Evolutionary conservation across 2,329 filamentous ascomycete species (phyloP), one percentile per base, ranked within the genome.

Genomic region (Karstenula rhodostoma): DNA sequence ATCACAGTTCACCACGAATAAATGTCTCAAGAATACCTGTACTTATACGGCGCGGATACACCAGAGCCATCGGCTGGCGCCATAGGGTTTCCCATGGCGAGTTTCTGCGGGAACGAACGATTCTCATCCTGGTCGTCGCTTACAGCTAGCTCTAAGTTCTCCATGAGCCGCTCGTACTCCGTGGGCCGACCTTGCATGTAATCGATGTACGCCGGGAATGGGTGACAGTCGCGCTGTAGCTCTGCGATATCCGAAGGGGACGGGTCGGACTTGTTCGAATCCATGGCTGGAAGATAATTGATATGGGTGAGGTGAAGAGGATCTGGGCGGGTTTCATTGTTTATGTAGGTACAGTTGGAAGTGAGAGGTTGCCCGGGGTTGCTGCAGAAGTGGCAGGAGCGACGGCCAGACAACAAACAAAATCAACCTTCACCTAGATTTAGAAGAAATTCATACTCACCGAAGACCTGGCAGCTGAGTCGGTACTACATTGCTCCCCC

Each of bases 181-280:
- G 51, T 59, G 22, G 50, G 50, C n/a, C 22, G 43, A 9, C 50
- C 57, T 4, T 59, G 23, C 23, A 59, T 47, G 43, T 42, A 49
- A 27, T 59, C 57, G 33, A 59, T 22, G n/a, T 59, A 59, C 2
- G 44, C 50, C 6, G 50, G 57, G 23, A 59, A 59, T 3, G 57
- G 57, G 25, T 59, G 50, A 19, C 50, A 49, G 17, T 59, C 57
- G 33, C 57, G 50, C 43, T 54, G 57, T 5, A 59, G 50, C 29
- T 59, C 50, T 59, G 25, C 57, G 32, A 59, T 37, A 13, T 59
- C 57, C 15, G 19, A 23, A 9, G 42, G 17, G 8, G 35, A 52
- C n/a, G 13, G 48, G 15, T 19, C 23, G 7, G n/a, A n/a, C 35
- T 4, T 32, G 15, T 53, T 29, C 22, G 6, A 10, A 10, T 29